Evolutionary conservation across 352 stramenopile species (phyloP).

Genomic region (Globisporangium middletonii): DNA sequence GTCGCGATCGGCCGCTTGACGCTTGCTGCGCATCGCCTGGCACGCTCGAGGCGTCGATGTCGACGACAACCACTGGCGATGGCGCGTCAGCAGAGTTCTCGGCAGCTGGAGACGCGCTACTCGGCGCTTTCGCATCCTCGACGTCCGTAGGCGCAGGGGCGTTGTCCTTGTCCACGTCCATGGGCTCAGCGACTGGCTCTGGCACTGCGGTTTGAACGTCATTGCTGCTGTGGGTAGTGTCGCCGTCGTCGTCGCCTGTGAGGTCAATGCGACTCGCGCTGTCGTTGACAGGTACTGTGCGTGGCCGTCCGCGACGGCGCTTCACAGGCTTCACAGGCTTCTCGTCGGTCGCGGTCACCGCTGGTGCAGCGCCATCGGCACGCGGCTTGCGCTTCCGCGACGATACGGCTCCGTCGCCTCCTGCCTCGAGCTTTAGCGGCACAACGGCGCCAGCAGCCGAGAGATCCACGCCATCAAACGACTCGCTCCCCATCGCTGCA

Average conservation of each 20-base stretch:
- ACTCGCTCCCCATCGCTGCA: no score
- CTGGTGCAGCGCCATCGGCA: slow-evolving; percentile 6
- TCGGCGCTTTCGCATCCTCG: not conserved
- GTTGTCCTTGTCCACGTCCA: not conserved
- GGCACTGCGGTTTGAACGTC: not conserved
- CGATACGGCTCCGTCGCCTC: not conserved
- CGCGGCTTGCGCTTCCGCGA: slow-evolving; percentile 39
- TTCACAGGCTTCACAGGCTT: slow-evolving; percentile 23
- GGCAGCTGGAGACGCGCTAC: no score
- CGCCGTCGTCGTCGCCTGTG: slow-evolving; percentile 14
- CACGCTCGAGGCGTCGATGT: no score
- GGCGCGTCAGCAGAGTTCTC: no score
- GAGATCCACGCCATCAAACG: no score
- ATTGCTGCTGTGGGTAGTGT: not conserved
- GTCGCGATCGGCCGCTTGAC: no score
- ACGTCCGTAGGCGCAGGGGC: not conserved
- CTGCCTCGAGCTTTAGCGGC: not conserved
- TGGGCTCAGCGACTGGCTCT: not conserved
- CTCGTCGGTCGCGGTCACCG: slow-evolving; percentile 4
- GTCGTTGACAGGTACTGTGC: slow-evolving; percentile 2
- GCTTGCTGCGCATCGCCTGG: no score
- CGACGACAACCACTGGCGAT: no score
- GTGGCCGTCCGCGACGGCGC: slow-evolving; percentile 15
- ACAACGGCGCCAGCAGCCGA: no score
- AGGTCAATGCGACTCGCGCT: slow-evolving; percentile 21